A percentile compares a stretch with the other conserved stretches of the same genome.
Conservation (phyloP, 768 basidiomycete species). For the Naganishia friedmannii region DNA sequence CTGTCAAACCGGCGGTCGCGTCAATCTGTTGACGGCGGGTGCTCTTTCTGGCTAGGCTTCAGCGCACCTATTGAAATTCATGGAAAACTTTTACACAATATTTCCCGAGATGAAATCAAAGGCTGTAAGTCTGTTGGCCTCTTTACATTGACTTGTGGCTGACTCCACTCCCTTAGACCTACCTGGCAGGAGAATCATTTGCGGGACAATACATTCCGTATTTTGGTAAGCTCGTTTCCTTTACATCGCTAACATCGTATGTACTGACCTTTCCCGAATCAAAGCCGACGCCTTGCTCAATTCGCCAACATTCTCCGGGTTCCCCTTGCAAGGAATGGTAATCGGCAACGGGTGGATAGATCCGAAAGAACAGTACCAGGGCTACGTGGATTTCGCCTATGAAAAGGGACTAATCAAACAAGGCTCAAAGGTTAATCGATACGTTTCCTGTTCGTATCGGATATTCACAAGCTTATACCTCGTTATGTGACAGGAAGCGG, state of each 20-base stretch:
- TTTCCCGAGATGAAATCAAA: slow-evolving; percentile 74
- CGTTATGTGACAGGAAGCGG: slow-evolving; percentile 59
- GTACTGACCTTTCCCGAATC: not conserved
- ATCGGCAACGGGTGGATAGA: slow-evolving; percentile 99
- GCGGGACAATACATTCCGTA: slow-evolving; percentile 98
- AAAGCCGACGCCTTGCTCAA: slow-evolving; percentile 72
- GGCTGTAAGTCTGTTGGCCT: not conserved
- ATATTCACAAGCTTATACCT: not conserved
- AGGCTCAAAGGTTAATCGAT: slow-evolving; percentile 62
- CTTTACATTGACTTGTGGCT: not conserved
- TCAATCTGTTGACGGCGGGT: not conserved
- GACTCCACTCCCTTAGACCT: slow-evolving; percentile 64
- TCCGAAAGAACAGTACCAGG: slow-evolving; percentile 76
- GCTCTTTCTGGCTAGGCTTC: slow-evolving; percentile 60
- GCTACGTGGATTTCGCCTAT: slow-evolving; percentile 81
- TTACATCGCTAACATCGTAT: not conserved
- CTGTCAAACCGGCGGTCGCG: slow-evolving; percentile 34
- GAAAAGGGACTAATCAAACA: slow-evolving; percentile 73
- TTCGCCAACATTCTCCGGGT: slow-evolving; percentile 58
- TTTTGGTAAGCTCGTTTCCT: slow-evolving; percentile 61
- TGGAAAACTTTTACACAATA: slow-evolving; percentile 79
- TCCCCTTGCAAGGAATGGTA: slow-evolving; percentile 72
- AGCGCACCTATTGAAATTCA: slow-evolving; percentile 74
- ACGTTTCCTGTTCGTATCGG: not conserved
- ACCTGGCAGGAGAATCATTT: slow-evolving; percentile 91